Evolutionary conservation across 148 eudicot genomes (phyloP), one percentile per base, ranked within the genome.

Genomic region (Diospyros lotus): DNA sequence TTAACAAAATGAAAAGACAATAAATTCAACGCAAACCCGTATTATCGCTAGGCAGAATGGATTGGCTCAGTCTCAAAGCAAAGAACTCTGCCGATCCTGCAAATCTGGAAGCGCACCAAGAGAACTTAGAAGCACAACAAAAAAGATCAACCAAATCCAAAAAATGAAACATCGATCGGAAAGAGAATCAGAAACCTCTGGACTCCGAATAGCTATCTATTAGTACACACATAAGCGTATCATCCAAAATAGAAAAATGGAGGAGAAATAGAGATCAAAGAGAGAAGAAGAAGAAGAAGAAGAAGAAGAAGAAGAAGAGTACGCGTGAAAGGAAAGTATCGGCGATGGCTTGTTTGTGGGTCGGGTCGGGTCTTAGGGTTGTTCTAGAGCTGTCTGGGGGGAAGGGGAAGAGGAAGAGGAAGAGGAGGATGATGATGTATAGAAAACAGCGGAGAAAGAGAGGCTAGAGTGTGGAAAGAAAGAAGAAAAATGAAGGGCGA

Each of bases 201-300:
- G 56, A 51, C 4, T 67, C 48, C 17, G 17, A 2, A 10, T 68
- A 2, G 13, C 1, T 8, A 48, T 28, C 28, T 28, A 28, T 28
- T 28, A 28, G 28, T 69, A 39, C 18, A 60, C 39, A 45, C 50
- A 70, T 43, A 63, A 52, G 80, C 72, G 63, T 55, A 77, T 66
- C 52, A 76, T 66, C 60, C 46, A 28, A 51, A 70, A 28, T 48
- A 4, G 0, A 48, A 48, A 8, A 11, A 53, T 39, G 18, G 6
- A 51, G 10, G 51, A 65, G 50, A 41, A 70, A 7, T 45, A 1
- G 66, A n/a, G 75, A 61, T 43, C 64, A 9, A 28, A 56, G 54
- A 41, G 44, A 3, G 15, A 52, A 55, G 42, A 28, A 51, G 9
- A 15, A n/a, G 18, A 42, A 42, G 13, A 50, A 28, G 9, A 55